A percentile compares a stretch with the other conserved stretches of the same genome.
These are phyloP conservation scores for Begonia masoniana DNA, from an alignment of 306 rosid genomes.

Conservation along the genomic window DNA sequence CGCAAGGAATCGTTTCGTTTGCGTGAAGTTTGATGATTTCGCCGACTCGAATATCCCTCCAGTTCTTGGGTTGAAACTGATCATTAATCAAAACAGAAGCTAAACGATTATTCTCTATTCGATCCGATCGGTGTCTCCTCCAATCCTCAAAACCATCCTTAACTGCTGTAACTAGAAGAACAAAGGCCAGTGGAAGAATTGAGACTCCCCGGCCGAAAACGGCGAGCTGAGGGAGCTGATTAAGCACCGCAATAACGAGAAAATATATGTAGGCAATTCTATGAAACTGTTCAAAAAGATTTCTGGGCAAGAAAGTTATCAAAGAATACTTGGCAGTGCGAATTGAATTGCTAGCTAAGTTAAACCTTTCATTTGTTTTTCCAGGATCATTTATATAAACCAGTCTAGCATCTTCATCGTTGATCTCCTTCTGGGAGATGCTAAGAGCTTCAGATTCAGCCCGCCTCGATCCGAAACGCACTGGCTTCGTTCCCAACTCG, in stretches of 20 bases:
- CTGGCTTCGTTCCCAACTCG: conserved; percentile 48
- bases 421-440: conserved; percentile 73
- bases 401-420: conserved; percentile 73
- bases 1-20: conserved; percentile 76
- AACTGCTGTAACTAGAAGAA: conserved; percentile 74
- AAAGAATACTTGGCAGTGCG: conserved; percentile 61
- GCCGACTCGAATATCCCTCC: conserved; percentile 72
- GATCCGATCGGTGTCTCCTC: conserved; percentile 76
- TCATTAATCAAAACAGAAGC: conserved; percentile 55
- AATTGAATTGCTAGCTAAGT: conserved; percentile 53
- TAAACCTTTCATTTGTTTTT: conserved; percentile 55
- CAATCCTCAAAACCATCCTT: conserved; percentile 87
- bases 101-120: conserved; percentile 68
- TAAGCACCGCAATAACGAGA: conserved; percentile 71
- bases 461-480: conserved; percentile 55
- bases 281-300: conserved; percentile 88
- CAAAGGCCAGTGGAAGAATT: conserved; percentile 66
- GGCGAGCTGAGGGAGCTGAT: conserved; percentile 92
- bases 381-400: conserved; percentile 49
- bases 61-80: conserved; percentile 37
- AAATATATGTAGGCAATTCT: conserved; percentile 92
- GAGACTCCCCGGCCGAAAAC: conserved; percentile 86
- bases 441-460: conserved; percentile 52
- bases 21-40: conserved; percentile 58
- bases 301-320: conserved; percentile 72